A percentile compares a stretch with the other conserved stretches of the same genome.
Conservation (phyloP, 768 basidiomycete species). For the Boletus rubropictus region DNA sequence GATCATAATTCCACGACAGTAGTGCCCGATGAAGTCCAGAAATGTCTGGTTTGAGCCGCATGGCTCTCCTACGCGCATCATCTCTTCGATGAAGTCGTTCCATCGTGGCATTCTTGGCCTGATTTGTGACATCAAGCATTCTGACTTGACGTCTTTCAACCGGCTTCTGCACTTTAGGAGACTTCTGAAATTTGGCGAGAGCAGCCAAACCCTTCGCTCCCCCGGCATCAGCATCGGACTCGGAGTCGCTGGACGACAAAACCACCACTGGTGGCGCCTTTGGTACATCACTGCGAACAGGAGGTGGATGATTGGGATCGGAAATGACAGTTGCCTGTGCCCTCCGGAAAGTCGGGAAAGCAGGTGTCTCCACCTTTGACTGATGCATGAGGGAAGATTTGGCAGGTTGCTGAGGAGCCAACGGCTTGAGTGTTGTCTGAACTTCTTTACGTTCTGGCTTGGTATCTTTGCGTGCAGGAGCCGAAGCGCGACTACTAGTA, state of each 20-base stretch:
- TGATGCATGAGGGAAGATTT: slow-evolving; percentile 18
- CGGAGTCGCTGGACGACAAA: slow-evolving; percentile 41
- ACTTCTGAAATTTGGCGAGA: slow-evolving; percentile 55
- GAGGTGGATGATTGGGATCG: slow-evolving; percentile 32
- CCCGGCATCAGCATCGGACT: slow-evolving; percentile 43
- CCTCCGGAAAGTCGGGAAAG: slow-evolving; percentile 42
- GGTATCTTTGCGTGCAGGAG: slow-evolving; percentile 6
- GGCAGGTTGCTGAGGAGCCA: slow-evolving; percentile 9
- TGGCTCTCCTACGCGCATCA: slow-evolving; percentile 51
- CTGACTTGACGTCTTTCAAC: slow-evolving; percentile 59
- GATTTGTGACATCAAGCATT: slow-evolving; percentile 49
- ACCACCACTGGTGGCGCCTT: slow-evolving; percentile 8
- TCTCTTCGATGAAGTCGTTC: slow-evolving; percentile 53
- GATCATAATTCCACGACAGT: slow-evolving; percentile 82
- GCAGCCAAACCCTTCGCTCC: slow-evolving; percentile 43
- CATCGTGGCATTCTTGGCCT: slow-evolving; percentile 38
- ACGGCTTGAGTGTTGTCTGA: slow-evolving; percentile 18
- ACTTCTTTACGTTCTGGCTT: slow-evolving; percentile 18
- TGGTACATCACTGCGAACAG: slow-evolving; percentile 7
- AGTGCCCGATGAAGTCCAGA: slow-evolving; percentile 70
- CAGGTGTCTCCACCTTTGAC: slow-evolving; percentile 33
- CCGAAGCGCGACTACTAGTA: slow-evolving; percentile 10
- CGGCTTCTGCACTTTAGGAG: slow-evolving; percentile 53
- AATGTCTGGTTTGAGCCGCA: slow-evolving; percentile 80
- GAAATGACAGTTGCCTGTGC: slow-evolving; percentile 20